Percentiles rank a stretch among this genome's conserved stretches.
Evolutionary conservation across 371 early-diverging fungal genomes (phyloP).

Genomic region (Gilbertella persicaria): DNA sequence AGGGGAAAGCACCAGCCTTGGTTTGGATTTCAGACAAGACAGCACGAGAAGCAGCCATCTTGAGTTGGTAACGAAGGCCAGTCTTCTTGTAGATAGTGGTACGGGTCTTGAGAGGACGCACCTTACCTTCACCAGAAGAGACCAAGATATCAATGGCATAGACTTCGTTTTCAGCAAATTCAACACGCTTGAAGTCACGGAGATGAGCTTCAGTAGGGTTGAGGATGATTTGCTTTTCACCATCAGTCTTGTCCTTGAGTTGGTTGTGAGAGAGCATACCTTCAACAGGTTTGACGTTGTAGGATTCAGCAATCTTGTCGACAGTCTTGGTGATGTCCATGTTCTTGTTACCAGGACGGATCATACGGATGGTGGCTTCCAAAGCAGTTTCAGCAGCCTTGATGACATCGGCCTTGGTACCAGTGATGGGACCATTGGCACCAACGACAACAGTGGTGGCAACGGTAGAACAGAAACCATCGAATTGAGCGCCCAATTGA

Average conservation of each 20-base stretch:
- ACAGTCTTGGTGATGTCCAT: slow-evolving; percentile 83
- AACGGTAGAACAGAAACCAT: slow-evolving; percentile 88
- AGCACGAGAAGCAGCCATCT: slow-evolving; percentile 84
- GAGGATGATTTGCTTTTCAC: slow-evolving; percentile 88
- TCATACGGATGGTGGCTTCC: slow-evolving; percentile 81
- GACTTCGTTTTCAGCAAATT: slow-evolving; percentile 88
- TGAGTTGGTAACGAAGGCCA: slow-evolving; percentile 80
- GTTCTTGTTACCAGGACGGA: slow-evolving; percentile 87
- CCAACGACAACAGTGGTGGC: slow-evolving; percentile 92
- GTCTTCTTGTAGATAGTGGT: slow-evolving; percentile 95
- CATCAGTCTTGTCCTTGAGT: slow-evolving; percentile 85
- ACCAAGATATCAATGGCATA: slow-evolving; percentile 85
- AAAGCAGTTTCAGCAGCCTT: slow-evolving; percentile 85
- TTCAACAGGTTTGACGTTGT: slow-evolving; percentile 87
- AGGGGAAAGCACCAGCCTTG: slow-evolving; percentile 88
- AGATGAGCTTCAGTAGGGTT: slow-evolving; percentile 84
- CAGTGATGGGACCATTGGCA: slow-evolving; percentile 82
- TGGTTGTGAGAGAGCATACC: slow-evolving; percentile 90
- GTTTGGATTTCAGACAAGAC: slow-evolving; percentile 77
- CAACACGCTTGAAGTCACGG: slow-evolving; percentile 68
- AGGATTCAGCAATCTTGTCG: slow-evolving; percentile 78
- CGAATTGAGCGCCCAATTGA: slow-evolving; percentile 94
- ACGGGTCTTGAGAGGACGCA: slow-evolving; percentile 69
- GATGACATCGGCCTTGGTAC: slow-evolving; percentile 87
- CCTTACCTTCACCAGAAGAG: slow-evolving; percentile 89